Evolutionary conservation across 768 basidiomycete species (phyloP), one percentile per base, ranked within the genome.

Genomic region (Naematelia aurantialba): DNA sequence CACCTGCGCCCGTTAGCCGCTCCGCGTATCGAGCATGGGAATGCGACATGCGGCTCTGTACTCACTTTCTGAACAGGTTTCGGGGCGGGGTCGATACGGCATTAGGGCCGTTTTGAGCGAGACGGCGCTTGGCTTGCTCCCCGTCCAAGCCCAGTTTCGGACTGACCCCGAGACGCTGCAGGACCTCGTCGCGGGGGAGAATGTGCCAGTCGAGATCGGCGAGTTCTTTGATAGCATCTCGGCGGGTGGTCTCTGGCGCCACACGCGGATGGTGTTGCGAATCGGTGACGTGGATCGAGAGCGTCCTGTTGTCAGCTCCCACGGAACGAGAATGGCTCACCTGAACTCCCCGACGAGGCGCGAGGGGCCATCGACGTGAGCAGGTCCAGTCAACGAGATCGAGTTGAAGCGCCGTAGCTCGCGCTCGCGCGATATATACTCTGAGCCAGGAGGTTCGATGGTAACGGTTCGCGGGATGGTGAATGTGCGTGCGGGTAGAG

Each of bases 201-300:
- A 73, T 79, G 65, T 83, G 83, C 81, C 82, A 83, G 39, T 82
- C 81, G 46, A 84, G 72, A 3, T 64, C 63, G 4, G 78, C 77
- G 26, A 75, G 48, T 29, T 75, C 74, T 78, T 79, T 53, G 51
- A 59, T 62, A 2, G 67, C 60, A 26, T 59, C 64, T 42, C 66
- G 61, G 30, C 59, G 55, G 30, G 66, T 50, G 5, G 49, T 25
- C 5, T 26, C 39, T 4, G n/a, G 57, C 19, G 45, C 22, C n/a
- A n/a, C n/a, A n/a, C n/a, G n/a, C 1, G 47, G 49, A 42, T 57
- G 42, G 29, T 61, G 59, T 25, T 66, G 69, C 8, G 73, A 63
- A 48, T 76, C 70, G 14, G 66, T 61, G 25, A 81, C 78, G 12
- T 79, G 79, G 45, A 81, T 79, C 2, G 81, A 81, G 11, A 83